Conservation (phyloP, 257 asterid species). For the Solanum chmielewskii region DNA sequence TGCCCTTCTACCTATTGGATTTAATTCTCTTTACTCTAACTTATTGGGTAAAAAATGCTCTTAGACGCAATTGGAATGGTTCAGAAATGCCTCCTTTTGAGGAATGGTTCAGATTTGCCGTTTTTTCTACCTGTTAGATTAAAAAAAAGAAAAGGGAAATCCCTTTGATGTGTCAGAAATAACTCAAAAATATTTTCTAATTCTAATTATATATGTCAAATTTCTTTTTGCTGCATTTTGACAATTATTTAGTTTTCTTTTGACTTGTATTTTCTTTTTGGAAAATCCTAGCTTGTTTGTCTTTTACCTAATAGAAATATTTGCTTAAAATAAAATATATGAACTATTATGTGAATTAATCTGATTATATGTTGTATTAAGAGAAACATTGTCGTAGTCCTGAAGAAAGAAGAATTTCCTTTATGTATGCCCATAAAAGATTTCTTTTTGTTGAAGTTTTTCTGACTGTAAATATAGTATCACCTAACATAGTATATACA, state of each 20-base stretch:
- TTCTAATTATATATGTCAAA: neutral
- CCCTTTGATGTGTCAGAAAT: no score
- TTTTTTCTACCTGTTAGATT: neutral
- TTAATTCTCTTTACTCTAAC: neutral
- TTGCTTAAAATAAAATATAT: neutral
- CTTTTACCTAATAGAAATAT: neutral
- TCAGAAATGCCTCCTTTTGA: neutral
- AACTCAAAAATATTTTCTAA: neutral
- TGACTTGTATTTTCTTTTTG: neutral
- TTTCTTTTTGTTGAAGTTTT: no score
- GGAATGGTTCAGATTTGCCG: neutral
- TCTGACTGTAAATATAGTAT: neutral
- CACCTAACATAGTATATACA: neutral
- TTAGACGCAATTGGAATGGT: neutral
- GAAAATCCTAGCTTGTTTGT: neutral
- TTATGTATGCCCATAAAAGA: neutral
- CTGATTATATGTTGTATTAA: neutral
- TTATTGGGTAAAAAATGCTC: neutral
- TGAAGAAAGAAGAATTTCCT: neutral
- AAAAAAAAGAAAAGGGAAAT: no score
- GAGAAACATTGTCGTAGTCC: neutral
- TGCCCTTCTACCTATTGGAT: neutral
- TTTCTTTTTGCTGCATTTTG: neutral
- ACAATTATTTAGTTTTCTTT: neutral
- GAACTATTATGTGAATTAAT: no score